Percentiles rank a stretch among this genome's conserved stretches.
Evolutionary conservation across 108 stramenopile genomes (phyloP).

Genomic region (Parietichytrium sp.): DNA sequence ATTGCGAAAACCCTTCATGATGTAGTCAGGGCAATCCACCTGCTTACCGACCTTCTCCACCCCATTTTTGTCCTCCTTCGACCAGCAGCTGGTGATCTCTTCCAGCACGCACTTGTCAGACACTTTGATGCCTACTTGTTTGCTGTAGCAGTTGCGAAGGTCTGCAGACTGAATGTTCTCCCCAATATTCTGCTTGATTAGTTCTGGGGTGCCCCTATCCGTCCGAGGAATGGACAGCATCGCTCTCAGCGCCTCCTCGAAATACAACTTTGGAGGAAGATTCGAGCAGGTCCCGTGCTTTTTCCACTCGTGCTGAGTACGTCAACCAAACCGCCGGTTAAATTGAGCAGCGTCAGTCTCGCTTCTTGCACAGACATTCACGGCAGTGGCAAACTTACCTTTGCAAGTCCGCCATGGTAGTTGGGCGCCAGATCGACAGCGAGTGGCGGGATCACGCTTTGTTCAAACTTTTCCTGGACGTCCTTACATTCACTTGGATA

Average conservation of each 20-base stretch:
- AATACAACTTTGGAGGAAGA: conserved; percentile 20
- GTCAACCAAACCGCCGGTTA: no score
- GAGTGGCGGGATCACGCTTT: conserved; percentile 22
- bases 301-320: conserved; percentile 21
- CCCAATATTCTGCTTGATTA: background rate
- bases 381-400: no score
- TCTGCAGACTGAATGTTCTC: background rate
- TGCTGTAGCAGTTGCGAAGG: background rate
- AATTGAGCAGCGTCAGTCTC: no score
- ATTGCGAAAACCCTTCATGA: conserved; percentile 18
- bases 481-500: conserved; percentile 23
- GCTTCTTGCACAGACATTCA: no score
- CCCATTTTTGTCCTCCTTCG: conserved; percentile 13
- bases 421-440: conserved; percentile 27
- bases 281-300: conserved; percentile 32
- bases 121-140: conserved; percentile 28
- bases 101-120: conserved; percentile 36
- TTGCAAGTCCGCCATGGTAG: conserved; percentile 25
- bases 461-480: background rate
- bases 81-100: conserved; percentile 35
- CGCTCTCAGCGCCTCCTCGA: conserved; percentile 14
- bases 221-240: conserved; percentile 26
- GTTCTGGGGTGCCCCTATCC: background rate
- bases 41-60: conserved; percentile 38
- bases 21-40: conserved; percentile 36